Percentiles rank a stretch among this genome's conserved stretches.
These are phyloP conservation scores for Oidiodendron maius DNA, from an alignment of 495 filamentous ascomycete species.

Conservation along the genomic window DNA sequence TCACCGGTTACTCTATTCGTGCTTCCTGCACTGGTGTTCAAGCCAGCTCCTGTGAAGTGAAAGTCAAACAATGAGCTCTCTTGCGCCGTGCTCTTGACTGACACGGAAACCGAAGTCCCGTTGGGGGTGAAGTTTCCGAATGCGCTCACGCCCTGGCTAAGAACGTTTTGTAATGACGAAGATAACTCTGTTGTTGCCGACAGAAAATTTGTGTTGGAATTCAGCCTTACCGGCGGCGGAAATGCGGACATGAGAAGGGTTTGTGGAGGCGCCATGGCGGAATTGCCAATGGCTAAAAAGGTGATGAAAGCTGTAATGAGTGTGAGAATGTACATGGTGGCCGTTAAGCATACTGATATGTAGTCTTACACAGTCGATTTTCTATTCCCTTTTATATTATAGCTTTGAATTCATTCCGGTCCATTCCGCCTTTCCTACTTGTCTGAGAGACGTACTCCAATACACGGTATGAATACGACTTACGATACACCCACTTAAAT, in stretches of 20 bases:
- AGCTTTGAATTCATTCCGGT: too few relatives aligned
- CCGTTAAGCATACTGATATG: too few relatives aligned
- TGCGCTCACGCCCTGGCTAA: neutral
- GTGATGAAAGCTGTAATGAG: too few relatives aligned
- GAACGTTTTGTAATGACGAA: neutral
- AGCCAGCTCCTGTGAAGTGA: conserved; percentile 38
- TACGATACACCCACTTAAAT: too few relatives aligned
- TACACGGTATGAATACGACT: too few relatives aligned
- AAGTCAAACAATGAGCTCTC: conserved; percentile 21
- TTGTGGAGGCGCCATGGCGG: too few relatives aligned
- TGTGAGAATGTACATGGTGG: too few relatives aligned
- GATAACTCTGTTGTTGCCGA: neutral
- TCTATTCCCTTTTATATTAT: too few relatives aligned
- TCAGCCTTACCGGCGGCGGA: neutral
- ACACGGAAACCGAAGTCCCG: conserved; percentile 10
- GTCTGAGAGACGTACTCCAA: too few relatives aligned
- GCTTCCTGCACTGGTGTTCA: conserved; percentile 20
- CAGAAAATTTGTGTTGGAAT: neutral
- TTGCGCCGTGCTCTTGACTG: conserved; percentile 6
- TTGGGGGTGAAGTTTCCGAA: conserved; percentile 14
- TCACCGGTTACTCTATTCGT: conserved; percentile 32
- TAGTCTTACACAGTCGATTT: too few relatives aligned
- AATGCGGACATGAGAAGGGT: neutral
- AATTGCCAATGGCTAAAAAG: too few relatives aligned
- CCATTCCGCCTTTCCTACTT: too few relatives aligned